phyloP scores from a whole-genome alignment of 2,329 filamentous ascomycete genomes.

The Fusarium pilosicola region DNA sequence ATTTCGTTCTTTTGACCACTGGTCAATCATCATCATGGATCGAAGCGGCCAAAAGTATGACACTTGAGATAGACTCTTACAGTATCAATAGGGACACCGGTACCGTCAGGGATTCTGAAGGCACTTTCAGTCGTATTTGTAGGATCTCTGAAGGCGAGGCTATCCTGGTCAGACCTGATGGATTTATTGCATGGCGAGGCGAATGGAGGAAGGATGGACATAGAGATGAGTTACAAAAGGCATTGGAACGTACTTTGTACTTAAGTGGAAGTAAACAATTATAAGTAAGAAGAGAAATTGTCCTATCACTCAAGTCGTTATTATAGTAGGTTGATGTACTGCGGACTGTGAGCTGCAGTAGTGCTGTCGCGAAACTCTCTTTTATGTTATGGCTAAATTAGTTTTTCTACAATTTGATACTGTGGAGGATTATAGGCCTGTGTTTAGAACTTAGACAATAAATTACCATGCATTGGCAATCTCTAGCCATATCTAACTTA shows the following conservation, averaged over 20 bases:
- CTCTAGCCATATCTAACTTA: too few species aligned
- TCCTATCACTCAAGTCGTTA: too few species aligned
- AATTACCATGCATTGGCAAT: too few species aligned
- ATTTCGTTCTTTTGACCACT: background rate
- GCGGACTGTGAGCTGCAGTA: too few species aligned
- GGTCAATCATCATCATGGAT: background rate
- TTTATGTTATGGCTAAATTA: too few species aligned
- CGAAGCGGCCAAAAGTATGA: background rate
- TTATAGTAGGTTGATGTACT: too few species aligned
- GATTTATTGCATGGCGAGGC: background rate
- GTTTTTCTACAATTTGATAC: too few species aligned
- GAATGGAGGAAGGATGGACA: background rate
- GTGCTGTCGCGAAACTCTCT: too few species aligned
- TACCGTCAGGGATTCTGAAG: accelerated
- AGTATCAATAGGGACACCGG: accelerated
- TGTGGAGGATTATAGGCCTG: accelerated
- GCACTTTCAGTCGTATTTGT: background rate
- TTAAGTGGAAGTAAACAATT: accelerated
- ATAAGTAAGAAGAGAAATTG: background rate
- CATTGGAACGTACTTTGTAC: background rate
- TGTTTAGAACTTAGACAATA: too few species aligned
- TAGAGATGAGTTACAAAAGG: background rate
- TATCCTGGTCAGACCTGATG: background rate
- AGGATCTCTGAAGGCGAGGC: background rate
- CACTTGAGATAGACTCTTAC: background rate